These are phyloP conservation scores for Mycena capillaripes DNA, from an alignment of 768 basidiomycete species.

Conservation along the genomic window DNA sequence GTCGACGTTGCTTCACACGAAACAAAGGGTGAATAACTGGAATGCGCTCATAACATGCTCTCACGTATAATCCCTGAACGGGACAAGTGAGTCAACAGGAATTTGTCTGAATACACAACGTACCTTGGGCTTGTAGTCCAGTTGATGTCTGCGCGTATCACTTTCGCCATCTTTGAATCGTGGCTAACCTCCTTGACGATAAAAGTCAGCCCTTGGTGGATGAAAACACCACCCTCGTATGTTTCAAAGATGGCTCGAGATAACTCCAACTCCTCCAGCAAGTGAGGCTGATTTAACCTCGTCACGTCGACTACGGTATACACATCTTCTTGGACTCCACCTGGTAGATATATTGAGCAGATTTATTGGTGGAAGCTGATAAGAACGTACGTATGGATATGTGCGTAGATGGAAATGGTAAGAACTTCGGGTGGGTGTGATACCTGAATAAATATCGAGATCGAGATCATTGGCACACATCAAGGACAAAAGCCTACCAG, in stretches of 20 bases:
- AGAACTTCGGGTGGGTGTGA: conserved; percentile 82
- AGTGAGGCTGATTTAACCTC: conserved; percentile 50
- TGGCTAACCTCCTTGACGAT: conserved; percentile 88
- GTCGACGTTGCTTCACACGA: conserved; percentile 73
- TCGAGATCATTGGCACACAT: neutral
- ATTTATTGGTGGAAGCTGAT: neutral
- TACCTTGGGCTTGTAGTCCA: conserved; percentile 85
- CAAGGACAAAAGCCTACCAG: conserved; percentile 63
- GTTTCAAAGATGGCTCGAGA: conserved; percentile 89
- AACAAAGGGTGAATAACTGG: neutral
- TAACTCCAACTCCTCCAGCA: conserved; percentile 87
- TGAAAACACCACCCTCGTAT: conserved; percentile 93
- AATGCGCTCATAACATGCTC: conserved; percentile 37
- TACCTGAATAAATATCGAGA: conserved; percentile 68
- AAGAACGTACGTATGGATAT: conserved; percentile 72
- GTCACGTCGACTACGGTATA: conserved; percentile 82
- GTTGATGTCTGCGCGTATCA: conserved; percentile 82
- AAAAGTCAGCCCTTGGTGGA: conserved; percentile 89
- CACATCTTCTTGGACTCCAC: conserved; percentile 81
- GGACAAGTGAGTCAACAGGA: neutral
- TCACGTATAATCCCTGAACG: conserved; percentile 80
- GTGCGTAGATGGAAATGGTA: conserved; percentile 82
- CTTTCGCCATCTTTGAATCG: conserved; percentile 78
- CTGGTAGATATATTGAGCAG: conserved; percentile 39
- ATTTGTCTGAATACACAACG: conserved; percentile 15